Evolutionary conservation across 106 monocot genomes (phyloP).

Genomic region (Dendrobium officinale): DNA sequence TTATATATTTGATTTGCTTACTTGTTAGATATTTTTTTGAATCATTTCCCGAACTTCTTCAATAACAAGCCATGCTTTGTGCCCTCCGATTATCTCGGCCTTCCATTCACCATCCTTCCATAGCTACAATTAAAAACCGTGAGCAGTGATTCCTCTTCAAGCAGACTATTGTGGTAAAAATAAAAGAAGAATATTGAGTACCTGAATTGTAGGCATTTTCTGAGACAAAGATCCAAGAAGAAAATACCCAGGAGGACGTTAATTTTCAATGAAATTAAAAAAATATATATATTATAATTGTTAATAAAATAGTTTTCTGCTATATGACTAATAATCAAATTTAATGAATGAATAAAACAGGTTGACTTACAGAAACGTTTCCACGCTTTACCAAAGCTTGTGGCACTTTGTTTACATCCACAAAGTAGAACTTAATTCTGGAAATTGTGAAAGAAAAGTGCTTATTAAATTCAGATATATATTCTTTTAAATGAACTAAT

Average conservation of each 20-base stretch:
- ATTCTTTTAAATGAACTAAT: no score
- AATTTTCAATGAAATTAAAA: background rate
- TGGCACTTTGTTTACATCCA: slow-evolving; percentile 90
- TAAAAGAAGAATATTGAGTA: slow-evolving; percentile 2
- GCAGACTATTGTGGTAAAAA: background rate
- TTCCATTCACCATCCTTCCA: slow-evolving; percentile 95
- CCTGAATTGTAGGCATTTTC: slow-evolving; percentile 99
- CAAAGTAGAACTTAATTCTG: slow-evolving; percentile 78
- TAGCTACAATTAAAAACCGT: slow-evolving; percentile 30
- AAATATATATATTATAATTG: background rate
- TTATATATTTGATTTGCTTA: background rate
- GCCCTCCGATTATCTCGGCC: slow-evolving; percentile 85
- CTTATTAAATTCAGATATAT: background rate
- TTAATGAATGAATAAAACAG: background rate
- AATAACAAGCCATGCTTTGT: slow-evolving; percentile 90
- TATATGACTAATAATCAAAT: no score
- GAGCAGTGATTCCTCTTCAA: background rate
- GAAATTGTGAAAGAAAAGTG: background rate
- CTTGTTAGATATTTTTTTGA: slow-evolving; percentile 49
- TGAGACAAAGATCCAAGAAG: slow-evolving; percentile 24
- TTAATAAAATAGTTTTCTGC: no score
- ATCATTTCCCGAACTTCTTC: slow-evolving; percentile 94
- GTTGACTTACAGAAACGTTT: slow-evolving; percentile 63
- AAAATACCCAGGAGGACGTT: background rate
- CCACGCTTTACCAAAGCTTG: slow-evolving; percentile 84